These are phyloP conservation scores for Penicillium argentinense DNA, from an alignment of 495 filamentous ascomycete genomes.

Conservation along the genomic window DNA sequence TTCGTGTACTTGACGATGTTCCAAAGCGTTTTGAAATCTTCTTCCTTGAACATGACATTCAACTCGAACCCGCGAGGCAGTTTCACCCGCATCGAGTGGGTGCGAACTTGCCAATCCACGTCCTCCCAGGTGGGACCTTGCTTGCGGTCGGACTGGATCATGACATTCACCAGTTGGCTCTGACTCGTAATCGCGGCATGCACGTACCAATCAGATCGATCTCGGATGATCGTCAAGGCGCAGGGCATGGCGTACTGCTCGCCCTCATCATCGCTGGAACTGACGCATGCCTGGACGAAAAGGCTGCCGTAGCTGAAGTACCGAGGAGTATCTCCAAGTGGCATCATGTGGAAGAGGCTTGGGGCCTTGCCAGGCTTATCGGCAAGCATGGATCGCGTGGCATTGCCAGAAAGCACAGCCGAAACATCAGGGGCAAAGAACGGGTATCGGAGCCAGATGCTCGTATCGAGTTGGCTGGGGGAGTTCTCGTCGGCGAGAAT, in stretches of 20 bases:
- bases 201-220: conserved; percentile 63
- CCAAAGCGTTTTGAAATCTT: conserved; percentile 73
- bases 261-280: conserved; percentile 62
- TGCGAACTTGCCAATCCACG: conserved; percentile 70
- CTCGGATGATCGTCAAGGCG: conserved; percentile 69
- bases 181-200: conserved; percentile 73
- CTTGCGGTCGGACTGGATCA: conserved; percentile 65
- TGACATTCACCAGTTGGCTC: conserved; percentile 70
- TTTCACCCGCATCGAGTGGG: conserved; percentile 59
- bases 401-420: conserved; percentile 61
- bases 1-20: conserved; percentile 78
- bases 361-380: conserved; percentile 35
- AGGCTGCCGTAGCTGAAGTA: conserved; percentile 75
- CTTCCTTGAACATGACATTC: conserved; percentile 65
- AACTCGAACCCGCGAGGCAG: conserved; percentile 69
- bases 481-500: conserved; percentile 45
- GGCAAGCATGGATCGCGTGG: conserved; percentile 47
- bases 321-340: conserved; percentile 66
- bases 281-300: conserved; percentile 66
- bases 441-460: conserved; percentile 74
- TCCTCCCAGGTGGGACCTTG: conserved; percentile 75
- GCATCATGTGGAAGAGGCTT: conserved; percentile 64
- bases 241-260: conserved; percentile 67
- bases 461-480: conserved; percentile 65
- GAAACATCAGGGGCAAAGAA: conserved; percentile 65